These are phyloP conservation scores for Fusarium sororula DNA, from an alignment of 2,329 filamentous ascomycete species.

Conservation along the genomic window DNA sequence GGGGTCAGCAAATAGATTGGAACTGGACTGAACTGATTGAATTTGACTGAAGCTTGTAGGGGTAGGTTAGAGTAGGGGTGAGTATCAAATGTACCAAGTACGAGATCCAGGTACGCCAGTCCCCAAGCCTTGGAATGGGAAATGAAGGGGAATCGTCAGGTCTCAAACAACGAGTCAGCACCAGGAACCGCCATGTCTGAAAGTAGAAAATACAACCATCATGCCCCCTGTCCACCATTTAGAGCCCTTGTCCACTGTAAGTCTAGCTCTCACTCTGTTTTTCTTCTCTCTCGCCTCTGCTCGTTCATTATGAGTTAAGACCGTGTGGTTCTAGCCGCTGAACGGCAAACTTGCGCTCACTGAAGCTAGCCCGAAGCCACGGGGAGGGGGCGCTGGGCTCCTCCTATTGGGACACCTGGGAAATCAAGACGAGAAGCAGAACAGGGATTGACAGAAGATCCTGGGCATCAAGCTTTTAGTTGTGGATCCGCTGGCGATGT, in stretches of 20 bases:
- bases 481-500: conserved; percentile 32
- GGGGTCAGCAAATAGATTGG: conserved; percentile 41
- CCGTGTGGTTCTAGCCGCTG: neutral
- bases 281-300: neutral
- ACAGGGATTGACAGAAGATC: conserved; percentile 17
- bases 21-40: neutral
- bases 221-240: neutral
- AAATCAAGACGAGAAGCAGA: neutral
- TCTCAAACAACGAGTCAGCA: conserved; percentile 32
- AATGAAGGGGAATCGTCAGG: conserved; percentile 32
- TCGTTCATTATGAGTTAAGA: conserved; percentile 7
- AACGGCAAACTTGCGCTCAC: neutral
- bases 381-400: neutral
- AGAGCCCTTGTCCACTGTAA: conserved; percentile 6
- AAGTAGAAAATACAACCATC: conserved; percentile 25
- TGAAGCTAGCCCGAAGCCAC: conserved; percentile 20
- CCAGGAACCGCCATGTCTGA: conserved; percentile 21
- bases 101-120: conserved; percentile 28
- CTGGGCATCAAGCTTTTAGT: conserved; percentile 34
- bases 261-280: conserved; percentile 2
- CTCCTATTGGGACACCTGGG: conserved; percentile 24
- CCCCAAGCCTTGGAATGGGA: conserved; percentile 19
- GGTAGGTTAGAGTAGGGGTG: neutral
- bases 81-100: conserved; percentile 30
- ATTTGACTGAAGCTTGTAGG: conserved; percentile 7